Evolutionary conservation across 306 rosid genomes (phyloP).

Genomic region (Cucumis hystrix): DNA sequence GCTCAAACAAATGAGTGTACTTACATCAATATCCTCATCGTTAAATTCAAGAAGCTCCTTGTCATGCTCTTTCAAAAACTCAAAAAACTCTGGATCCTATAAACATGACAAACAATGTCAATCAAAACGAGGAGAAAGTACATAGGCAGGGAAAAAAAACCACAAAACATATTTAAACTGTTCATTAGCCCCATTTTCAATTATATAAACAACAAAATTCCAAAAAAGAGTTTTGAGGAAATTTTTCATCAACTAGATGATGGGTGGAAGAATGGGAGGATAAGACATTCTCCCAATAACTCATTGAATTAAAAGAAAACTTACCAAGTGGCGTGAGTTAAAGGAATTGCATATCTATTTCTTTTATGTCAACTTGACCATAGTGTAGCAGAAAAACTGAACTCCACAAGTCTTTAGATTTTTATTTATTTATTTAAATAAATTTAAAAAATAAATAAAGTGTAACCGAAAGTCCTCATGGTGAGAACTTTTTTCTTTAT

Average conservation of each 20-base stretch:
- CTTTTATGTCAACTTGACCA: background rate
- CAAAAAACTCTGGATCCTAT: constrained; percentile 83
- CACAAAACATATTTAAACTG: background rate
- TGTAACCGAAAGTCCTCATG: background rate
- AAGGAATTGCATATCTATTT: background rate
- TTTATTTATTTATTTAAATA: no score
- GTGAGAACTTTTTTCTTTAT: no score
- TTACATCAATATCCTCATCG: constrained; percentile 57
- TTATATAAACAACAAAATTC: background rate
- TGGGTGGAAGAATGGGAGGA: background rate
- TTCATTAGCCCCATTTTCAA: background rate
- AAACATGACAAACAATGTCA: constrained; percentile 15
- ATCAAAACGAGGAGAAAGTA: background rate
- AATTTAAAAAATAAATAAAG: background rate
- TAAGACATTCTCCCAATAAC: background rate
- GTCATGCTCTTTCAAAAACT: constrained; percentile 69
- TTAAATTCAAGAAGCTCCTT: constrained; percentile 62
- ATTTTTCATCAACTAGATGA: background rate
- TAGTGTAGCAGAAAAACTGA: background rate
- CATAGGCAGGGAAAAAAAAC: background rate
- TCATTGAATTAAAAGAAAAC: background rate
- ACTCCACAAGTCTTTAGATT: background rate
- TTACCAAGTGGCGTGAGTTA: background rate
- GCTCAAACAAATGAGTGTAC: constrained; percentile 9
- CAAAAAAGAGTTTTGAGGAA: background rate